These are phyloP conservation scores for Nevesoporus exiguus DNA, from an alignment of 768 basidiomycete species.

Conservation along the genomic window DNA sequence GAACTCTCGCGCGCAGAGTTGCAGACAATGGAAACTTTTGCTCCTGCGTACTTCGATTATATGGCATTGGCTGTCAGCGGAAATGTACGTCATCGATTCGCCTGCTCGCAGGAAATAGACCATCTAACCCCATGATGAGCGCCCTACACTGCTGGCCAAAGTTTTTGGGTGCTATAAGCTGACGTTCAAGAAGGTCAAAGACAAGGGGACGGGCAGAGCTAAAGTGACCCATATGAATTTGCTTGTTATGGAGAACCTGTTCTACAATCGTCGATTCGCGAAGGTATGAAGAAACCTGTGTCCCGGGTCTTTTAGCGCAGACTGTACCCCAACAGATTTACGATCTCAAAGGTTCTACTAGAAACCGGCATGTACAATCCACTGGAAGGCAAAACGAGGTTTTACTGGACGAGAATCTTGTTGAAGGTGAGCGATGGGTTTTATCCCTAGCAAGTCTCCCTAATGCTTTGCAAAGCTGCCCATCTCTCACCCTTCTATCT, in stretches of 20 bases:
- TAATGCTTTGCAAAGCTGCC: constrained; percentile 50
- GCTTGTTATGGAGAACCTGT: constrained; percentile 96
- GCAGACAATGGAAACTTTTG: constrained; percentile 95
- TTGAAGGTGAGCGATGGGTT: constrained; percentile 59
- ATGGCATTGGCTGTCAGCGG: constrained; percentile 91
- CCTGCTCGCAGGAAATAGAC: background rate
- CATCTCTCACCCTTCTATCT: constrained; percentile 89
- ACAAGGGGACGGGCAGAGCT: constrained; percentile 56
- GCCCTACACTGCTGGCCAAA: constrained; percentile 92
- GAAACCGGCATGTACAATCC: constrained; percentile 89
- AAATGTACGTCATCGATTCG: constrained; percentile 50
- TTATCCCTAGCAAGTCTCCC: background rate
- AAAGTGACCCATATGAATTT: constrained; percentile 92
- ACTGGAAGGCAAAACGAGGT: constrained; percentile 93
- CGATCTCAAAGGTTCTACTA: constrained; percentile 93
- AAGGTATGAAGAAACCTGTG: constrained; percentile 49
- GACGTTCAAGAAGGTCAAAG: constrained; percentile 79
- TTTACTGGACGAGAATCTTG: constrained; percentile 92
- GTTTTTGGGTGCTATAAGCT: constrained; percentile 97
- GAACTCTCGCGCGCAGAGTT: constrained; percentile 89
- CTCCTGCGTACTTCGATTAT: constrained; percentile 96
- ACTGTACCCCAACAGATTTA: constrained; percentile 63
- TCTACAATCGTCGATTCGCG: constrained; percentile 87
- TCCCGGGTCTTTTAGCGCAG: background rate
- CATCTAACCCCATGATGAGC: constrained; percentile 42